Conservation (phyloP, 2,329 filamentous ascomycete genomes). For the Xylariaceae sp. region DNA sequence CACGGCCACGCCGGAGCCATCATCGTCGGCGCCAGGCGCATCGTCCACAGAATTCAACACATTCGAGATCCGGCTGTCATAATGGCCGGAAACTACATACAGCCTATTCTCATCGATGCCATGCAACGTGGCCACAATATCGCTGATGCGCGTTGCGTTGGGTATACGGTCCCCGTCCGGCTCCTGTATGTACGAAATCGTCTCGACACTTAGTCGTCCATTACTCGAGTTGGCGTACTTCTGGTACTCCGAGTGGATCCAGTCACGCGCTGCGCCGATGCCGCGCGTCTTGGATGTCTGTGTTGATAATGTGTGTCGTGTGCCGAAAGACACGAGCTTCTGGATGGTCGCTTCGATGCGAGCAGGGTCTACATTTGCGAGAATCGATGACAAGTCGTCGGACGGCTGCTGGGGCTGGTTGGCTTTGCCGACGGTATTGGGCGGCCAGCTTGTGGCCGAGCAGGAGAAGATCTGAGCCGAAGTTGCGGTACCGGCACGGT, state of each 20-base stretch:
- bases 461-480: conserved; percentile 23
- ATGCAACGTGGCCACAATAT: conserved; percentile 49
- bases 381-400: conserved; percentile 26
- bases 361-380: conserved; percentile 34
- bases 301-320: conserved; percentile 51
- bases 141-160: conserved; percentile 50
- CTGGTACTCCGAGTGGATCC: conserved; percentile 50
- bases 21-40: conserved; percentile 55
- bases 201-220: conserved; percentile 48
- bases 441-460: conserved; percentile 31
- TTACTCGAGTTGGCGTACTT: conserved; percentile 44
- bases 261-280: conserved; percentile 54
- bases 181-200: conserved; percentile 49
- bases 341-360: conserved; percentile 48
- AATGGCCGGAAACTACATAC: conserved; percentile 54
- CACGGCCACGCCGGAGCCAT: conserved; percentile 52
- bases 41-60: conserved; percentile 48
- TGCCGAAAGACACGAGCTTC: conserved; percentile 54
- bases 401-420: conserved; percentile 31
- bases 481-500: not conserved
- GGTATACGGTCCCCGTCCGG: conserved; percentile 41
- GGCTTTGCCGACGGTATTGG: conserved; percentile 25
- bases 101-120: conserved; percentile 43
- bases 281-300: conserved; percentile 49
- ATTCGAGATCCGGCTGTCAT: conserved; percentile 50